Evolutionary conservation across 176 grass and related monocot species (phyloP).

Genomic region (Oryza glaberrima): DNA sequence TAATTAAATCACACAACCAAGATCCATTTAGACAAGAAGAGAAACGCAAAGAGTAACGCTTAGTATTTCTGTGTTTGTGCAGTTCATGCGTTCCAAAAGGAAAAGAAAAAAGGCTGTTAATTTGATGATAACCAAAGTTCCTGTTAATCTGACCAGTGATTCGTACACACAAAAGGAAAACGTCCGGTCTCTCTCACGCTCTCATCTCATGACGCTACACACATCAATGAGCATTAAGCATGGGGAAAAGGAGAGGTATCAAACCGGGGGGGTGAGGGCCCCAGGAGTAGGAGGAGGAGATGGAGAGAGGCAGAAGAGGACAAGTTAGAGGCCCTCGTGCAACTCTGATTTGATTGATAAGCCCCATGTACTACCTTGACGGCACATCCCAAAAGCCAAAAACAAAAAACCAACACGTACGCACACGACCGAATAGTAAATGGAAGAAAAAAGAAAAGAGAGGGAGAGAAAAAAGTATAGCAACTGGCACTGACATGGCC

Average conservation of each 20-base stretch:
- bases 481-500: not conserved
- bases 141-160: slow-evolving; percentile 3
- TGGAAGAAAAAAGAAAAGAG: not conserved
- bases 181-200: not conserved
- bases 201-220: not conserved
- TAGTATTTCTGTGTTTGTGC: too few species aligned
- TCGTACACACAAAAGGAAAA: not conserved
- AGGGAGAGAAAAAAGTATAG: not conserved
- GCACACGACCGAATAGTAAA: not conserved
- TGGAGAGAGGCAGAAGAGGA: slow-evolving; percentile 29
- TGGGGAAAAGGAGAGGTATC: slow-evolving; percentile 28
- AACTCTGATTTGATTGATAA: slow-evolving; percentile 55
- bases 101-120: not conserved
- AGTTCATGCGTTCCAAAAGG: too few species aligned
- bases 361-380: slow-evolving; percentile 23
- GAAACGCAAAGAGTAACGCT: too few species aligned
- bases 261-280: not conserved
- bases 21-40: too few species aligned
- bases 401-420: not conserved
- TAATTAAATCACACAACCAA: too few species aligned
- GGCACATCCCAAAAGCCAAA: slow-evolving; percentile 15
- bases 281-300: too few species aligned
- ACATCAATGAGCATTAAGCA: slow-evolving; percentile 12
- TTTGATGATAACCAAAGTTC: not conserved
- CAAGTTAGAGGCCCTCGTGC: slow-evolving; percentile 61